These are phyloP conservation scores for Giardia duodenalis DNA, from an alignment of 208 protist genomes.

Conservation along the genomic window DNA sequence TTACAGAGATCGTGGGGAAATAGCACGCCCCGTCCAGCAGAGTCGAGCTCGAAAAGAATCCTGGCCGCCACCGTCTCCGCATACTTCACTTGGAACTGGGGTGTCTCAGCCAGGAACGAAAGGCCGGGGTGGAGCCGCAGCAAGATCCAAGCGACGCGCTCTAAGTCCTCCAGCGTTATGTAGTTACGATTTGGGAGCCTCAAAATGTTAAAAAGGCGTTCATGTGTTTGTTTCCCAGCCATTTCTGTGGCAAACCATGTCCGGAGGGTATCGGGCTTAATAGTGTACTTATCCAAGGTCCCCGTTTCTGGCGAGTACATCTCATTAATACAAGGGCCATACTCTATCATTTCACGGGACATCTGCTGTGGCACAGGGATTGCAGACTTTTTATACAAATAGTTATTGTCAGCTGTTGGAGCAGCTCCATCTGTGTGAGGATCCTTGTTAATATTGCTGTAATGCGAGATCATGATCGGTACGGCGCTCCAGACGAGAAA, in stretches of 20 bases:
- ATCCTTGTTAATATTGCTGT: neutral
- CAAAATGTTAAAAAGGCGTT: neutral
- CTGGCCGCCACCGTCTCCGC: slow-evolving; percentile 32
- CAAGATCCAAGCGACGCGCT: slow-evolving; percentile 11
- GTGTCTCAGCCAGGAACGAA: slow-evolving; percentile 30
- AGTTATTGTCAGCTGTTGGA: neutral
- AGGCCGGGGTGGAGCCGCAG: slow-evolving; percentile 39
- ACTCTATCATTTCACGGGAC: neutral
- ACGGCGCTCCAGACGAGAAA: slow-evolving; percentile 6
- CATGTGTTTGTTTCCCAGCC: neutral
- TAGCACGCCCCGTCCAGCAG: neutral
- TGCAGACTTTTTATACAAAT: neutral
- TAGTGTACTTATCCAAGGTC: neutral
- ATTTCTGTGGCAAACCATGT: neutral
- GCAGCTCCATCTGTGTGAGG: neutral
- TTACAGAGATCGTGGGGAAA: neutral
- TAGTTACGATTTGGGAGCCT: neutral
- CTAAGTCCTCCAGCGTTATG: neutral
- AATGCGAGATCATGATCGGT: neutral
- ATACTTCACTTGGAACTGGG: slow-evolving; percentile 43
- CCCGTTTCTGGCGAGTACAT: neutral
- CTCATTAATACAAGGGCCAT: neutral
- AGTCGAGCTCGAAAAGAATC: slow-evolving; percentile 26
- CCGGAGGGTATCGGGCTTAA: neutral
- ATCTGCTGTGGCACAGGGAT: neutral